Evolutionary conservation across 441 rosid genomes (phyloP), one percentile per base, ranked within the genome.

Genomic region (Geranium incanum): DNA sequence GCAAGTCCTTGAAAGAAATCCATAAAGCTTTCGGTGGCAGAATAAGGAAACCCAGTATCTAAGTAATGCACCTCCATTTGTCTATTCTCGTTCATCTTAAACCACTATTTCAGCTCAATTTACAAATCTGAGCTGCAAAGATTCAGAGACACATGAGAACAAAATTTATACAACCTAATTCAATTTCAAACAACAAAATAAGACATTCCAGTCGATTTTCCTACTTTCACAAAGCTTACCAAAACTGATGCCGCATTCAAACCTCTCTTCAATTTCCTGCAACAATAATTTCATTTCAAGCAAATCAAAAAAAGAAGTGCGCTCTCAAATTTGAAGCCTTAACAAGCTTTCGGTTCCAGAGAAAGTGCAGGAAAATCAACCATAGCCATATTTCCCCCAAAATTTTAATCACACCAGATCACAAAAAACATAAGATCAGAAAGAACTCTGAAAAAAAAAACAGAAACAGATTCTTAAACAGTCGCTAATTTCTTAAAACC

Each of bases 31-130:
- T 76, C 85, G 21, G 83, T 68, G 23, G 72, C 77, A 69, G 86
- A 70, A 75, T 85, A 85, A 68, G 89, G 89, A 79, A 83, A 87
- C 15, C 82, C 88, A 5, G 82, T 68, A 6, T 81, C 84, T 62
- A 84, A 60, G 79, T 81, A 83, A 69, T 82, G 88, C 71, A 81
- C 76, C 74, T 81, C 87, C 83, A 83, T 70, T 62, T 78, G 81
- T 45, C 86, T 79, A 66, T 75, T 77, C 33, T 78, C 85, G 66
- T 84, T 83, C 91, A 85, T 87, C 74, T 79, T 68, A 68, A 57
- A 21, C 72, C 57, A n/a, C 68, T 71, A n/a, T 12, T 55, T 50
- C 11, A 43, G 8, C 70, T 71, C 68, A 39, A 43, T 41, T 39
- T 9, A 19, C 70, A 12, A 19, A 39, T 3, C 4, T 41, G 11